These are phyloP conservation scores for Claviceps quebecensis DNA, from an alignment of 2,329 filamentous ascomycete genomes.

Conservation along the genomic window DNA sequence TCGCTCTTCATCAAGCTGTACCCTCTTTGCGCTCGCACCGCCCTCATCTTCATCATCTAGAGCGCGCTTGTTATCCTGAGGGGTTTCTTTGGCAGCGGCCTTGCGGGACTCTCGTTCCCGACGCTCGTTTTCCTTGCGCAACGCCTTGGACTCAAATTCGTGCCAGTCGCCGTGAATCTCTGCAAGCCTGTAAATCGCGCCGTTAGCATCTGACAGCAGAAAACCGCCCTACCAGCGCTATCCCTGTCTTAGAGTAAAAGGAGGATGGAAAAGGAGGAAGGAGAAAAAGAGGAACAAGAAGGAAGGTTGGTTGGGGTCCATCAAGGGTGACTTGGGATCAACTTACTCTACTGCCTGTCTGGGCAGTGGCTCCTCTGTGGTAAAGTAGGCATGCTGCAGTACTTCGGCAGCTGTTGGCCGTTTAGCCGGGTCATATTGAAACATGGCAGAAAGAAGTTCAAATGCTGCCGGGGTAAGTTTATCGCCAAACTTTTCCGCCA, in stretches of 20 bases:
- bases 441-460: conserved; percentile 71
- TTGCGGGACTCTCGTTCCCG: conserved; percentile 39
- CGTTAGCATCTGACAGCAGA: neutral
- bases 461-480: conserved; percentile 67
- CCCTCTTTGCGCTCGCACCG: conserved; percentile 20
- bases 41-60: conserved; percentile 17
- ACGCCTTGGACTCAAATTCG: conserved; percentile 92
- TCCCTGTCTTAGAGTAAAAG: neutral
- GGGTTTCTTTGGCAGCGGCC: conserved; percentile 24
- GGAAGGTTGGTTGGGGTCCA: neutral
- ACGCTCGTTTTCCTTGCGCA: conserved; percentile 77
- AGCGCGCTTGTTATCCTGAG: conserved; percentile 26
- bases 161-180: conserved; percentile 91
- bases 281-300: neutral
- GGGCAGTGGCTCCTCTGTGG: conserved; percentile 60
- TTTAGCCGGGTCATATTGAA: conserved; percentile 73
- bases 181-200: conserved; percentile 42
- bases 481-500: conserved; percentile 71
- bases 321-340: neutral
- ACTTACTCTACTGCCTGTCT: conserved; percentile 71
- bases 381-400: conserved; percentile 79
- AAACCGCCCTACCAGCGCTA: no score
- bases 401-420: conserved; percentile 75
- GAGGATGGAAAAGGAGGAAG: neutral
- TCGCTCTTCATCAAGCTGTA: conserved; percentile 16